Evolutionary conservation across 176 grass and related monocot species (phyloP).

Genomic region (Triticum dicoccoides): DNA sequence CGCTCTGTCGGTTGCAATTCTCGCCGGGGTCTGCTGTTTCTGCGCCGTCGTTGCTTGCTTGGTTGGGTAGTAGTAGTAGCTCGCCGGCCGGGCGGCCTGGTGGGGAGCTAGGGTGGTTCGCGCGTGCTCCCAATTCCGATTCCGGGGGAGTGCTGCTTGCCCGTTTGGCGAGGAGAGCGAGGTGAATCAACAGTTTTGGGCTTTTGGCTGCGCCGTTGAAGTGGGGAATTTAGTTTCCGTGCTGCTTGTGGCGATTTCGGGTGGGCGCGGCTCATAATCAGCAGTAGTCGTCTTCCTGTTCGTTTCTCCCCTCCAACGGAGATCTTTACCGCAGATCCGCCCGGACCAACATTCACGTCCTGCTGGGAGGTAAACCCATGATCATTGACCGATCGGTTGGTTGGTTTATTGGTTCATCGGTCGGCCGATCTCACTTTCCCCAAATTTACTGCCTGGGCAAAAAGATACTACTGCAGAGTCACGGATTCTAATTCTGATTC

Average conservation of each 20-base stretch:
- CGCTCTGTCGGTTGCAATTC: not conserved
- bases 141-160: too few relatives aligned
- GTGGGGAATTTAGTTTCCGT: conserved; percentile 12
- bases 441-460: conserved; percentile 8
- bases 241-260: not conserved
- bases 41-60: not conserved
- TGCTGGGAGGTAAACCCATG: not conserved
- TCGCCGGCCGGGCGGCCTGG: not conserved
- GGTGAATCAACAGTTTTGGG: not conserved
- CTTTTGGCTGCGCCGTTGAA: not conserved
- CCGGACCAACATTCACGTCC: not conserved
- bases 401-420: not conserved
- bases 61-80: not conserved
- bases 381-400: not conserved
- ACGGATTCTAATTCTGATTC: conserved; percentile 5
- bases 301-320: not conserved
- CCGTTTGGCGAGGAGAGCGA: not conserved
- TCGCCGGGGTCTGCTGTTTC: not conserved
- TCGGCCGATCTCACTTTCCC: not conserved
- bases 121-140: not conserved
- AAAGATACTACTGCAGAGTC: not conserved
- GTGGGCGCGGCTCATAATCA: not conserved
- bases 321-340: conserved; percentile 4
- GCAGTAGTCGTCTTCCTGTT: not conserved
- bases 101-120: not conserved